Conservation (phyloP, 768 basidiomycete genomes). For the Jaapia argillacea region DNA sequence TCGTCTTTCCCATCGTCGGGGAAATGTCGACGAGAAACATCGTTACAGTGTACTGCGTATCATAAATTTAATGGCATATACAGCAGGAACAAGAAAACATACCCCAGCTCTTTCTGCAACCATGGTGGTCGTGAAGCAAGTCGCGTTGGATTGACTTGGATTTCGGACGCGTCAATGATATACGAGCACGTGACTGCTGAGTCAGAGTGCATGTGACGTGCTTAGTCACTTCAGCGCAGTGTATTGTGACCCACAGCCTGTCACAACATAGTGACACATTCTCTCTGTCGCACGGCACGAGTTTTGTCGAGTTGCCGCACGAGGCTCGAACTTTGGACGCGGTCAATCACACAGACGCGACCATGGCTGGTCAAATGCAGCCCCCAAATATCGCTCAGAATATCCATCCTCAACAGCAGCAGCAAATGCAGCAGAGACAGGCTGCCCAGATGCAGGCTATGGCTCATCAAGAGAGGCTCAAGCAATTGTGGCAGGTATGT, state of each 20-base stretch:
- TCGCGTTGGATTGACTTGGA: slow-evolving; percentile 4
- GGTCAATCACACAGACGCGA: slow-evolving; percentile 7
- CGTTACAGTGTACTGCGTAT: slow-evolving; percentile 64
- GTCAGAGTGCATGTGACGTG: too few species aligned
- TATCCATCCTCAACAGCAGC: slow-evolving; percentile 20
- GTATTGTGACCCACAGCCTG: too few species aligned
- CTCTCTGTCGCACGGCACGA: too few species aligned
- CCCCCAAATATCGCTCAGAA: slow-evolving; percentile 26
- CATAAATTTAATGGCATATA: slow-evolving; percentile 7
- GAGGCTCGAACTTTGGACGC: too few species aligned
- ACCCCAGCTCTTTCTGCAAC: slow-evolving; percentile 76
- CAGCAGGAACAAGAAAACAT: slow-evolving; percentile 15
- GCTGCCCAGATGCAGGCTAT: too few species aligned
- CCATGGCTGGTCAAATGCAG: slow-evolving; percentile 22
- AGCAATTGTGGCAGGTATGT: background rate
- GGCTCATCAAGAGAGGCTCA: background rate
- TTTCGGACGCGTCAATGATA: slow-evolving; percentile 12
- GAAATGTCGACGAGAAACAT: slow-evolving; percentile 89
- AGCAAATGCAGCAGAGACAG: slow-evolving; percentile 5
- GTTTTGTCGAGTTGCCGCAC: too few species aligned
- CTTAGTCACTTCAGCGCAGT: too few species aligned
- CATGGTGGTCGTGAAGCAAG: slow-evolving; percentile 32
- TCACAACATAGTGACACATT: too few species aligned
- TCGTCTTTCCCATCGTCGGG: slow-evolving; percentile 66
- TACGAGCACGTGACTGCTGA: slow-evolving; percentile 9